These are phyloP conservation scores for Aschersonia sp. DNA, from an alignment of 2,329 filamentous ascomycete species.

Conservation along the genomic window DNA sequence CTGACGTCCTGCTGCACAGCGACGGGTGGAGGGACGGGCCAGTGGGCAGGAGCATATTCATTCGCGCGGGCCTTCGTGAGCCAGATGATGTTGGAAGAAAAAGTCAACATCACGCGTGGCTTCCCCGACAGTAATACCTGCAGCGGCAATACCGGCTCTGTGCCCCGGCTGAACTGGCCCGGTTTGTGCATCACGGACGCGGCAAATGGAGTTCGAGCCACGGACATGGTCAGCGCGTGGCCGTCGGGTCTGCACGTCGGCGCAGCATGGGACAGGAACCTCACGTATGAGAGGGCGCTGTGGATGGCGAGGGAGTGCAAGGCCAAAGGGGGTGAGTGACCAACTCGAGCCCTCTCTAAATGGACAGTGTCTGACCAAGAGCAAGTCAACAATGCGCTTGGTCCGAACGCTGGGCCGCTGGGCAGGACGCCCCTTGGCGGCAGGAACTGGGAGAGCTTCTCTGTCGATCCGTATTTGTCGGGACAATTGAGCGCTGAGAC, in stretches of 20 bases:
- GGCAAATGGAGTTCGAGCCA: slow-evolving; percentile 31
- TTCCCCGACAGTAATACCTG: slow-evolving; percentile 38
- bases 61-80: slow-evolving; percentile 42
- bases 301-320: slow-evolving; percentile 44
- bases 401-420: slow-evolving; percentile 56
- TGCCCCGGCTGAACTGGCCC: slow-evolving; percentile 29
- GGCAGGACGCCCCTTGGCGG: slow-evolving; percentile 58
- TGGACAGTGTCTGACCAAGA: neutral
- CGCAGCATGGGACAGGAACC: slow-evolving; percentile 36
- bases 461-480: slow-evolving; percentile 54
- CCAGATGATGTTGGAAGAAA: slow-evolving; percentile 53
- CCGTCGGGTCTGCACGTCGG: slow-evolving; percentile 32
- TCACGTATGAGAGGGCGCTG: slow-evolving; percentile 34
- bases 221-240: slow-evolving; percentile 33
- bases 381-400: slow-evolving; percentile 52
- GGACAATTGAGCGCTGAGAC: slow-evolving; percentile 59
- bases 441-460: slow-evolving; percentile 65
- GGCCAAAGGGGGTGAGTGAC: slow-evolving; percentile 37
- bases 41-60: slow-evolving; percentile 43
- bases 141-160: slow-evolving; percentile 29
- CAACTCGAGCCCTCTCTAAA: neutral
- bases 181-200: slow-evolving; percentile 35
- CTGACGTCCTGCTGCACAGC: slow-evolving; percentile 9
- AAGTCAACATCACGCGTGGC: slow-evolving; percentile 35
- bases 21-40: slow-evolving; percentile 15